Base-by-base conservation (phyloP, 106 monocot genomes). In the Vanilla planifolia region DNA sequence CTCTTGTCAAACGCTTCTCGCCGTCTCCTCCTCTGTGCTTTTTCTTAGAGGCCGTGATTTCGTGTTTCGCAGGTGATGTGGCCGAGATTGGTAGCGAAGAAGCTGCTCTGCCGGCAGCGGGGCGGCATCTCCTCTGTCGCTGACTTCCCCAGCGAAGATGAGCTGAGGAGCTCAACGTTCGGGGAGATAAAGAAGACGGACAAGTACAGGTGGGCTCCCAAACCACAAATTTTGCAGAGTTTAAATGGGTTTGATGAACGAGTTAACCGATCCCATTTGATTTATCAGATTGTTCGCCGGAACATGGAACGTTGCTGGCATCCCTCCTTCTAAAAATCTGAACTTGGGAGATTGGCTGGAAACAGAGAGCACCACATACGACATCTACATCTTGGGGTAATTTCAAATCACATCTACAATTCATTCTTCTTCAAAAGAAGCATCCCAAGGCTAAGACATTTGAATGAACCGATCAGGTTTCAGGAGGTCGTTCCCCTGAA, bases 311-410 rank as follows among this genome's bases (percentile, higher is more conserved):
- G 74, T 85, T 14, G 85, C 79, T 15, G 90, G 90, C 13, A 65
- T 72, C 29, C 30, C 72, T 5, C 85, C 90, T 1, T 25, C 43
- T 0, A 77, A 79, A 40, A 77, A 76, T 48, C 30, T 85, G 2
- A 64, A 69, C 9, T 51, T 91, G 73, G 82, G 79, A n/a, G 82
- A 91, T 35, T 91, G 81, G 85, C 71, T 91, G 10, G 85, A 82
- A 57, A 74, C 66, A 4, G 45, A 56, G 13, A 71, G 69, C 20
- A 73, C 55, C 34, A 58, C 73, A 27, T 85, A 80, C 39, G 90
- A 91, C 71, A 75, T 91, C 51, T 85, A 85, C 37, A 79, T 85
- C 60, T 71, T 85, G 37, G 90, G 90, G 90, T 89, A 77, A 20
- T 6, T 53, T 26, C n/a, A 17, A 1, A 45, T 13, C 6, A 2